These are phyloP conservation scores for Sisymbrium irio DNA, from an alignment of 345 rosid genomes.

Conservation along the genomic window DNA sequence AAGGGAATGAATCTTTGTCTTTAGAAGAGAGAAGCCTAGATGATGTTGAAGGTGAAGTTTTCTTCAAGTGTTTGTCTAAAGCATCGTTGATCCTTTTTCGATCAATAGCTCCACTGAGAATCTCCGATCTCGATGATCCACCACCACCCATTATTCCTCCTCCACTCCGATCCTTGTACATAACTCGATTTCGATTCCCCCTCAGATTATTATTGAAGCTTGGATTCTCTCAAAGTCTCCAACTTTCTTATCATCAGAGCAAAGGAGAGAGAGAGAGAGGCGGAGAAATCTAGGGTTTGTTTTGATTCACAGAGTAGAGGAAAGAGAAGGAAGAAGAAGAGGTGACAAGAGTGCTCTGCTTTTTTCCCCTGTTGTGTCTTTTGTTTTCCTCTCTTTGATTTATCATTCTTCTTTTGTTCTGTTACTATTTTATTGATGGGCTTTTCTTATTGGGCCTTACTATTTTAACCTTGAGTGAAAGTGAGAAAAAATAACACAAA, in stretches of 20 bases:
- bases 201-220: background rate
- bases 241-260: conserved; percentile 15
- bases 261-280: conserved; percentile 14
- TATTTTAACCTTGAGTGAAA: background rate
- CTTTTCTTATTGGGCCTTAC: conserved; percentile 18
- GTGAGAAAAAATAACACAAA: background rate
- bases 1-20: conserved; percentile 70
- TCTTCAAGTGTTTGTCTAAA: conserved; percentile 86
- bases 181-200: conserved; percentile 32
- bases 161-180: conserved; percentile 72
- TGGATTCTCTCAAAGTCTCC: conserved; percentile 7
- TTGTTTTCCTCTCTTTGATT: conserved; percentile 26
- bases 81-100: conserved; percentile 88
- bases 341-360: conserved; percentile 26
- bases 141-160: conserved; percentile 62
- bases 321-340: conserved; percentile 33
- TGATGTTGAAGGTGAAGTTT: conserved; percentile 85
- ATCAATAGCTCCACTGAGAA: conserved; percentile 67
- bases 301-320: conserved; percentile 19
- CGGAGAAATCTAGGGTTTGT: conserved; percentile 46
- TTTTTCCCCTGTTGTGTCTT: conserved; percentile 23
- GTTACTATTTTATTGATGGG: conserved; percentile 5
- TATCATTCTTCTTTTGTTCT: background rate
- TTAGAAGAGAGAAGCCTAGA: conserved; percentile 59
- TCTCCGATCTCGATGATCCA: conserved; percentile 74